Evolutionary conservation across 2,329 filamentous ascomycete genomes (phyloP), one percentile per base, ranked within the genome.

Genomic region (Ascochyta koolunga): DNA sequence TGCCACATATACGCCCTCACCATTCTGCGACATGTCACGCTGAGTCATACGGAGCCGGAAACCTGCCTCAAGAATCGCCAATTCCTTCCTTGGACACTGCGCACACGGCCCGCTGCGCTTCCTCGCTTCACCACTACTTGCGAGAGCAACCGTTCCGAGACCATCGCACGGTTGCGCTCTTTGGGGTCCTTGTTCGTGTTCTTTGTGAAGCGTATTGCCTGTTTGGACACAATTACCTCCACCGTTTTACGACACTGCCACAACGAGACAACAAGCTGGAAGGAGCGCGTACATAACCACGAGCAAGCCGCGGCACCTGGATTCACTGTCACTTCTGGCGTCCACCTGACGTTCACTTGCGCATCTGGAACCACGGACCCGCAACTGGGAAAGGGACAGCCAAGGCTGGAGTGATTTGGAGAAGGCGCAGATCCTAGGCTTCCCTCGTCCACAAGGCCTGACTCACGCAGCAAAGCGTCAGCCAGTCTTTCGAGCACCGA

Each of bases 261-360:
- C 54, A 61, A 60, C 51, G 47, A 50, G 38, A 50, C 50, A 50
- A 54, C 59, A 61, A 61, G 58, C 52, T 37, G 44, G 38, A 45
- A 22, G 18, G 35, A 19, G 24, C 37, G 22, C 48, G 33, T 62
- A 63, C 56, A 63, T 59, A 59, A 57, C 31, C 38, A 47, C 39
- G 45, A 46, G 50, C 11, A 24, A 24, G 19, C 24, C 40, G 54
- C 51, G 33, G 42, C 39, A 38, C 13, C 9, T 38, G 16, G 6
- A 29, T 5, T 5, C 18, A n/a, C 27, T 40, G 37, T 9, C 19
- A 3, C 15, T 25, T 35, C 10, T 19, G 32, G 25, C 22, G 18
- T 16, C 39, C 32, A 18, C 27, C 19, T n/a, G n/a, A 18, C 32
- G 16, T 21, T 15, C 41, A 11, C 46, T 32, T 36, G 37, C 24